Evolutionary conservation across 371 early-diverging fungal genomes (phyloP).

Genomic region (Circinella minor): DNA sequence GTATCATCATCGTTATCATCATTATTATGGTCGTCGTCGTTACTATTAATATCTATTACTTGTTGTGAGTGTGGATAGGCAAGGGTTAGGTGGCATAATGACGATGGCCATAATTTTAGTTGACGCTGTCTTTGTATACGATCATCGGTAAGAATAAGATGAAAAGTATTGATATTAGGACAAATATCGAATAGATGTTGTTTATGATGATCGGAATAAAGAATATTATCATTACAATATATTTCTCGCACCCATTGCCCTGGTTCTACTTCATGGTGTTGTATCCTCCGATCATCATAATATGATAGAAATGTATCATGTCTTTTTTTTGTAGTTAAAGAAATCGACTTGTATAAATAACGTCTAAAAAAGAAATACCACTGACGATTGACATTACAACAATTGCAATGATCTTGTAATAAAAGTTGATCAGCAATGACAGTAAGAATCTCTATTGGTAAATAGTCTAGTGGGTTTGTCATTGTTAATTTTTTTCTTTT

Average conservation of each 20-base stretch:
- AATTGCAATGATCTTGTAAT: background rate
- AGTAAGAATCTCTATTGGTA: constrained; percentile 1
- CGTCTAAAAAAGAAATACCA: constrained; percentile 5
- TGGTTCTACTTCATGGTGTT: background rate
- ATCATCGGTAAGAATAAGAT: background rate
- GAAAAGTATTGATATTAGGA: background rate
- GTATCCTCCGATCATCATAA: background rate
- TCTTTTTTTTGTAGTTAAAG: background rate
- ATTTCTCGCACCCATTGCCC: constrained; percentile 1
- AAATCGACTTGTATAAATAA: background rate
- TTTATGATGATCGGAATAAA: background rate
- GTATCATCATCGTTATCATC: background rate
- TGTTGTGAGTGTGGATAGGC: background rate
- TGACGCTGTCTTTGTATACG: too few species aligned
- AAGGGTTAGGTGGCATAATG: background rate
- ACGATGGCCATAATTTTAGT: background rate
- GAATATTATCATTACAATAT: background rate
- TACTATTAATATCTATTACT: background rate
- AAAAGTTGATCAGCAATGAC: constrained; percentile 4
- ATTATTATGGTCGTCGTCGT: background rate
- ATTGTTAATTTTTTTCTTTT: background rate
- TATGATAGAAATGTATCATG: background rate
- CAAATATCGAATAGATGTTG: background rate
- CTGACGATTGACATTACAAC: constrained; percentile 6
- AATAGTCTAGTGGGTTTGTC: background rate